Conservation (phyloP, 1,284 basidiomycete genomes). For the Cutaneotrichosporon dermatis region DNA sequence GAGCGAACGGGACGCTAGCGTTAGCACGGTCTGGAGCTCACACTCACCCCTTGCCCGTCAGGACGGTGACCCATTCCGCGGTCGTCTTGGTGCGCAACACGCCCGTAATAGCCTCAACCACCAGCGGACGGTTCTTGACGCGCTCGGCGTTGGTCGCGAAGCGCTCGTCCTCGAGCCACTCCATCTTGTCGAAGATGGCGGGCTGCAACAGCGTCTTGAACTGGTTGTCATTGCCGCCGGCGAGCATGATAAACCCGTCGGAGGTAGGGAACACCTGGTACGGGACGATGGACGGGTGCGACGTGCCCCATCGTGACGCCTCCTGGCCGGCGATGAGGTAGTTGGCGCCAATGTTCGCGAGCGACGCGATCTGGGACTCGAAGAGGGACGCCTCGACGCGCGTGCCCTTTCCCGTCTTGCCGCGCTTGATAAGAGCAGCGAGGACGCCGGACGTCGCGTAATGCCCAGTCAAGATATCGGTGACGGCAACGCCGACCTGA, state of each 20-base stretch:
- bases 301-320: constrained; percentile 81
- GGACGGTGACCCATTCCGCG: constrained; percentile 66
- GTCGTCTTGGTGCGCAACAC: constrained; percentile 59
- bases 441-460: constrained; percentile 91
- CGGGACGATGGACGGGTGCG: constrained; percentile 82
- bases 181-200: constrained; percentile 33
- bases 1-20: constrained; percentile 71
- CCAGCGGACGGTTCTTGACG: constrained; percentile 66
- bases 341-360: constrained; percentile 90
- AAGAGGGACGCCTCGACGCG: constrained; percentile 89
- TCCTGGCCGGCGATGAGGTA: constrained; percentile 84
- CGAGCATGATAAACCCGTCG: constrained; percentile 89
- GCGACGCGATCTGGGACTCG: constrained; percentile 79
- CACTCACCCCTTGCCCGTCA: constrained; percentile 69
- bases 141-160: constrained; percentile 71
- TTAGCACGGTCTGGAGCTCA: not conserved
- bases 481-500: constrained; percentile 76
- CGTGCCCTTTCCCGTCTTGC: constrained; percentile 78
- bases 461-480: constrained; percentile 71
- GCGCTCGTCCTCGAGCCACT: constrained; percentile 49
- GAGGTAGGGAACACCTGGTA: constrained; percentile 87
- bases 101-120: constrained; percentile 65
- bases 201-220: constrained; percentile 50
- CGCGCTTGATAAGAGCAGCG: constrained; percentile 76
- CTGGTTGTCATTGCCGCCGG: constrained; percentile 87